Evolutionary conservation across 768 basidiomycete genomes (phyloP), one percentile per base, ranked within the genome.

Genomic region (Termitomyces titanicus): DNA sequence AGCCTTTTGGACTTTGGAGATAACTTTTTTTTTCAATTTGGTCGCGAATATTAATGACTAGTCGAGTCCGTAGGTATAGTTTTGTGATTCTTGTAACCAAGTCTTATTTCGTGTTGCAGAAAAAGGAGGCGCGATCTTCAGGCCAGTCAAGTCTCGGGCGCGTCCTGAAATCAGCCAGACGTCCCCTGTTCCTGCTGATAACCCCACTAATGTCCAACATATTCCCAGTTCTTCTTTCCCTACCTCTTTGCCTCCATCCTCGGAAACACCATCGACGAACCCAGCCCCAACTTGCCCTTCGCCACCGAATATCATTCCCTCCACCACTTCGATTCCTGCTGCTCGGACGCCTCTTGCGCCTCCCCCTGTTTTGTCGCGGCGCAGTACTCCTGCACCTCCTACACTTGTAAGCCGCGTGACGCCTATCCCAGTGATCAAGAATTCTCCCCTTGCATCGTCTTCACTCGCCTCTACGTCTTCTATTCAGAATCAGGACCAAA

Each of bases 61-160:
- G 77, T 59, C 74, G 80, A 67, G 80, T 82, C 66, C 88, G 88
- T 90, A 65, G 80, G 88, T 88, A 17, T 24, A 27, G 15, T 49
- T 53, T 39, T 12, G 18, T 43, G 17, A 17, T 38, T 42, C 44
- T 29, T 24, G 34, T 45, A 24, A 7, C n/a, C 49, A 27, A 54
- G n/a, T n/a, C 52, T 61, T 49, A 59, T 52, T 45, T 60, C 3
- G 49, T 38, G 25, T 51, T 18, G 35, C 61, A 91, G 88, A 90
- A 66, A 91, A 91, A 66, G 88, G 88, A 15, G 75, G 79, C 8
- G 78, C 83, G 5, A 67, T 89, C 51, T 91, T 91, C 61, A 80
- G 79, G 64, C 88, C 88, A n/a, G 76, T 87, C 13, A 86, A 83
- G 64, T 69, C 80, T 9, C 76, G 86, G 45, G 62, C 77, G 13